Evolutionary conservation across 169 alveolate genomes (phyloP).

Genomic region (Plasmodium cynomolgi): DNA sequence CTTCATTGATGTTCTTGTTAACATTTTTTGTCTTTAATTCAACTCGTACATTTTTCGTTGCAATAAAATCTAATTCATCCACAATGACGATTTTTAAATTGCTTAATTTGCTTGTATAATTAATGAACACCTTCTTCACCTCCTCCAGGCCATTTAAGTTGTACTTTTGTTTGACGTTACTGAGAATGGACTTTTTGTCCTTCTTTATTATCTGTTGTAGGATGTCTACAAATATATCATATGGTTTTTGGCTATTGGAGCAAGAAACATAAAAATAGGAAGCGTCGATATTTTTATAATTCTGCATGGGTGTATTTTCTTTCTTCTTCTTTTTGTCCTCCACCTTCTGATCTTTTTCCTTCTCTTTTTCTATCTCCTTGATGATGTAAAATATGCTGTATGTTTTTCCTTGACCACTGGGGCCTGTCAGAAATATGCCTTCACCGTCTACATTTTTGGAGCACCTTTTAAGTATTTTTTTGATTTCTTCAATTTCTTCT

Average conservation of each 20-base stretch:
- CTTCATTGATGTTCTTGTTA: slow-evolving; percentile 16
- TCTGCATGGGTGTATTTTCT: not conserved
- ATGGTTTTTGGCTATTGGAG: slow-evolving; percentile 60
- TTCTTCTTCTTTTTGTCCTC: slow-evolving; percentile 8
- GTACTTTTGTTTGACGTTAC: slow-evolving; percentile 39
- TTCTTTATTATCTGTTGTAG: slow-evolving; percentile 57
- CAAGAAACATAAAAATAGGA: slow-evolving; percentile 68
- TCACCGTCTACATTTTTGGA: slow-evolving; percentile 37
- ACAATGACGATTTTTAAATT: slow-evolving; percentile 65
- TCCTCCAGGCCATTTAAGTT: slow-evolving; percentile 60
- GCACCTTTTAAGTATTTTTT: slow-evolving; percentile 45
- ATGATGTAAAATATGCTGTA: slow-evolving; percentile 67
- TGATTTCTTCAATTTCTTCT: slow-evolving; percentile 44
- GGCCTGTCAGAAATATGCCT: slow-evolving; percentile 60
- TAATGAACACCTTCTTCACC: slow-evolving; percentile 45
- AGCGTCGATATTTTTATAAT: slow-evolving; percentile 48
- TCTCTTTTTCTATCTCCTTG: slow-evolving; percentile 58
- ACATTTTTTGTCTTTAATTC: slow-evolving; percentile 44
- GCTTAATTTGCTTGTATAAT: slow-evolving; percentile 54
- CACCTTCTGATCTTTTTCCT: not conserved
- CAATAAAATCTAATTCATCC: slow-evolving; percentile 66
- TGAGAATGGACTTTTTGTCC: slow-evolving; percentile 30
- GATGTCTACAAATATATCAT: slow-evolving; percentile 62
- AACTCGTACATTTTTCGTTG: slow-evolving; percentile 41
- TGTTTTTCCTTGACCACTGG: slow-evolving; percentile 72